Percentiles rank a stretch among this genome's conserved stretches.
phyloP scores from a whole-genome alignment of 306 rosid species.

The Morella rubra region DNA sequence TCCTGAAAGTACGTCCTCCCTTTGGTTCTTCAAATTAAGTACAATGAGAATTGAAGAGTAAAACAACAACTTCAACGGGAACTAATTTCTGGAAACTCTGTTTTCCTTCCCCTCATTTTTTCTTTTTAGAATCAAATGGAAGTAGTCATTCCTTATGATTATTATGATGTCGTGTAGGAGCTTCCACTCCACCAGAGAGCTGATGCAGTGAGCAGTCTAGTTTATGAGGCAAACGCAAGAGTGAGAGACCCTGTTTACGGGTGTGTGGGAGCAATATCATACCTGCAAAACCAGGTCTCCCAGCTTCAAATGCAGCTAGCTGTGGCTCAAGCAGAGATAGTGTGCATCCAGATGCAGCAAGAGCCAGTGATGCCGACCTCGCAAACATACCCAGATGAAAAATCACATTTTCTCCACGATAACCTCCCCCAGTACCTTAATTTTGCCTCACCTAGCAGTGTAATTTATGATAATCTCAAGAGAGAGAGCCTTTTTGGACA shows the following conservation, averaged over 20 bases:
- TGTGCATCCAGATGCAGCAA: conserved; percentile 78
- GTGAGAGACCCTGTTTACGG: conserved; percentile 90
- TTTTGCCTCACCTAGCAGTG: conserved; percentile 53
- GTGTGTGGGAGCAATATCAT: conserved; percentile 82
- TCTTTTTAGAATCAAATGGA: background rate
- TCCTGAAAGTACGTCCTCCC: background rate
- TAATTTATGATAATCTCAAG: conserved; percentile 53
- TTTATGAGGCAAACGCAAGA: conserved; percentile 95
- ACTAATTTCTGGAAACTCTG: background rate
- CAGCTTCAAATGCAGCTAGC: conserved; percentile 95
- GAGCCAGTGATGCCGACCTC: conserved; percentile 41
- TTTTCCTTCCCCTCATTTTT: background rate
- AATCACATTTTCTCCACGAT: conserved; percentile 39
- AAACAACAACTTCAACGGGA: no score
- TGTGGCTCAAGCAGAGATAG: conserved; percentile 86
- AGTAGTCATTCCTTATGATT: background rate
- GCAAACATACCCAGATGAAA: conserved; percentile 34
- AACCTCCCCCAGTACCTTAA: conserved; percentile 49
- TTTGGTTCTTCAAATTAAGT: background rate
- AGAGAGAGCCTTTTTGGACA: conserved; percentile 57
- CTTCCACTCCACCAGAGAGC: conserved; percentile 71
- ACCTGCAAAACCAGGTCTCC: conserved; percentile 76
- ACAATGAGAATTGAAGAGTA: background rate
- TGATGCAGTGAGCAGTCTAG: conserved; percentile 93
- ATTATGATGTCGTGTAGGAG: conserved; percentile 48